These are phyloP conservation scores for Mercurialis annua DNA, from an alignment of 345 rosid species.

Conservation along the genomic window DNA sequence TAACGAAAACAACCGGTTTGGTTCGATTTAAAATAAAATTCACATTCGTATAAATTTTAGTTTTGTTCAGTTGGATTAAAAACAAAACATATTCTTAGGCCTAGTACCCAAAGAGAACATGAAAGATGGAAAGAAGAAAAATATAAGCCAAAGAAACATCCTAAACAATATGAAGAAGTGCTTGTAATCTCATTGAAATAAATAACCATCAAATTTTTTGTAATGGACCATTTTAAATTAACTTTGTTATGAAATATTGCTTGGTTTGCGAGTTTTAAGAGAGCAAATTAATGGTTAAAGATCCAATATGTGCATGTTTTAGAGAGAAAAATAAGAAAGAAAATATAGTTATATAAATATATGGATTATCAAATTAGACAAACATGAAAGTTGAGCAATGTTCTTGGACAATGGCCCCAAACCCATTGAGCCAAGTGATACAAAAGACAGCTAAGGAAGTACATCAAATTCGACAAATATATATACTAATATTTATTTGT, in stretches of 20 bases:
- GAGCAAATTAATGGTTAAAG: conserved; percentile 5
- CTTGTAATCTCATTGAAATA: not conserved
- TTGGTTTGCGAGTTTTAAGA: not conserved
- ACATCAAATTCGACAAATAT: conserved; percentile 51
- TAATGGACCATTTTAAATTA: not conserved
- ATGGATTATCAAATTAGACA: conserved; percentile 35
- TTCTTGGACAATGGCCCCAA: conserved; percentile 29
- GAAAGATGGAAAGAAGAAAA: too few relatives aligned
- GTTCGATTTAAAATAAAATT: too few relatives aligned
- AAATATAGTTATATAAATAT: too few relatives aligned
- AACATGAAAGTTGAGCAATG: conserved; percentile 19
- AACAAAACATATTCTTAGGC: too few relatives aligned
- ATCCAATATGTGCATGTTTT: conserved; percentile 23
- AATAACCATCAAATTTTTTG: not conserved
- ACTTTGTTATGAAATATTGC: not conserved
- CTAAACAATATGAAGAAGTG: too few relatives aligned
- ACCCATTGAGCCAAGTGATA: conserved; percentile 40
- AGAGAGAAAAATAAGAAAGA: not conserved
- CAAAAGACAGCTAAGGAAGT: conserved; percentile 31
- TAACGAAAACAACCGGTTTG: too few relatives aligned
- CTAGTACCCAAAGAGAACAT: too few relatives aligned
- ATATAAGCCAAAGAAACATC: too few relatives aligned
- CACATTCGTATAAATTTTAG: too few relatives aligned
- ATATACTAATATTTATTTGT: not conserved
- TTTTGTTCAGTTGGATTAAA: too few relatives aligned